A percentile compares a stretch with the other conserved stretches of the same genome.
Conservation (phyloP, 257 asterid species). For the Eustoma russellianum region DNA sequence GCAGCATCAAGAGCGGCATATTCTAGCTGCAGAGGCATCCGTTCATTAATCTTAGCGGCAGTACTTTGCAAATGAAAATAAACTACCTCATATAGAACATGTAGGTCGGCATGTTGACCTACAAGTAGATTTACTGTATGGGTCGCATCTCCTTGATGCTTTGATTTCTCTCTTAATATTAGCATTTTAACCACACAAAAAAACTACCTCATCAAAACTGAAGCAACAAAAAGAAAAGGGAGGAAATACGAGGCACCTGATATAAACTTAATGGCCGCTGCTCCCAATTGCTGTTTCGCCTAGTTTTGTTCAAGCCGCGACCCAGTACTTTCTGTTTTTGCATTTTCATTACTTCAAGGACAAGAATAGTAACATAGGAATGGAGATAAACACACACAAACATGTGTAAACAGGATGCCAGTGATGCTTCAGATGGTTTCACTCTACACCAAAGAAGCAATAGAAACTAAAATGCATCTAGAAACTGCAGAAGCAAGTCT, state of each 20-base stretch:
- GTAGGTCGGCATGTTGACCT: too few species aligned
- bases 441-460: too few species aligned
- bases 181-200: neutral
- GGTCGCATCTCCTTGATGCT: too few species aligned
- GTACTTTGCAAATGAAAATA: neutral
- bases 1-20: slow-evolving; percentile 96
- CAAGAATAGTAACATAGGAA: neutral
- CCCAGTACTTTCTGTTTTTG: slow-evolving; percentile 68
- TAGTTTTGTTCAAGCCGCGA: slow-evolving; percentile 67
- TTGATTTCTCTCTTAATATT: too few species aligned
- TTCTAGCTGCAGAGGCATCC: slow-evolving; percentile 47
- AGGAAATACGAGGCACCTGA: slow-evolving; percentile 38
- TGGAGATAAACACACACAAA: neutral
- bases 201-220: neutral
- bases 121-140: neutral
- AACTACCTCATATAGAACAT: neutral
- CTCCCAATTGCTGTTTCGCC: slow-evolving; percentile 97
- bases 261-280: slow-evolving; percentile 62
- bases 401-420: neutral
- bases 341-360: slow-evolving; percentile 1
- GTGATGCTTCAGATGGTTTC: neutral
- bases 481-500: neutral
- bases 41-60: neutral
- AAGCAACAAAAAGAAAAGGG: neutral
- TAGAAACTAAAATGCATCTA: too few species aligned